A percentile compares a stretch with the other conserved stretches of the same genome.
Conservation (phyloP, 257 asterid species). For the Salvia hispanica region DNA sequence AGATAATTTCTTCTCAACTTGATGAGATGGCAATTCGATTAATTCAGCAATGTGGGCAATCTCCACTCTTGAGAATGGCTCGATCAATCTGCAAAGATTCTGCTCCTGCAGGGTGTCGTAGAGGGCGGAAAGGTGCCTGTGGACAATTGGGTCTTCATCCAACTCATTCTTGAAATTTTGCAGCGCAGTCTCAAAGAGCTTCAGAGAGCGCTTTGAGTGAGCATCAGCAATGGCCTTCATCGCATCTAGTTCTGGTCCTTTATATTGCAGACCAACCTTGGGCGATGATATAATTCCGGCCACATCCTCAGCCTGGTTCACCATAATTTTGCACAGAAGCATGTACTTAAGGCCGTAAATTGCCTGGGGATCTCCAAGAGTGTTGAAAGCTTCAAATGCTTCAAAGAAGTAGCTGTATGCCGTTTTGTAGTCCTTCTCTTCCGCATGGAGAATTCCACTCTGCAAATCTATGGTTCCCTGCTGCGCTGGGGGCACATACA, state of each 20-base stretch:
- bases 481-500: slow-evolving; percentile 73
- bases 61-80: slow-evolving; percentile 66
- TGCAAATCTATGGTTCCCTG: slow-evolving; percentile 64
- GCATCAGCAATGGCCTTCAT: slow-evolving; percentile 79
- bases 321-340: slow-evolving; percentile 67
- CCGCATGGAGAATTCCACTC: slow-evolving; percentile 67
- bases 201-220: slow-evolving; percentile 60
- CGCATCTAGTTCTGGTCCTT: slow-evolving; percentile 65
- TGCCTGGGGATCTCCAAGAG: slow-evolving; percentile 64
- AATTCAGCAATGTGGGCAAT: slow-evolving; percentile 59
- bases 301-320: slow-evolving; percentile 63
- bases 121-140: slow-evolving; percentile 65
- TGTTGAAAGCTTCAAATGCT: slow-evolving; percentile 69
- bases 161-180: slow-evolving; percentile 57
- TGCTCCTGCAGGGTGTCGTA: slow-evolving; percentile 65
- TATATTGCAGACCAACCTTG: slow-evolving; percentile 60
- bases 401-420: slow-evolving; percentile 65
- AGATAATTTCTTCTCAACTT: slow-evolving; percentile 61
- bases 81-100: slow-evolving; percentile 70
- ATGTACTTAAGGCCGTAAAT: slow-evolving; percentile 62
- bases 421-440: slow-evolving; percentile 68
- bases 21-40: slow-evolving; percentile 57
- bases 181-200: slow-evolving; percentile 58
- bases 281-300: slow-evolving; percentile 64
- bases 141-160: slow-evolving; percentile 70